These are phyloP conservation scores for Fusarium chuoi DNA, from an alignment of 2,329 filamentous ascomycete genomes.

Conservation along the genomic window DNA sequence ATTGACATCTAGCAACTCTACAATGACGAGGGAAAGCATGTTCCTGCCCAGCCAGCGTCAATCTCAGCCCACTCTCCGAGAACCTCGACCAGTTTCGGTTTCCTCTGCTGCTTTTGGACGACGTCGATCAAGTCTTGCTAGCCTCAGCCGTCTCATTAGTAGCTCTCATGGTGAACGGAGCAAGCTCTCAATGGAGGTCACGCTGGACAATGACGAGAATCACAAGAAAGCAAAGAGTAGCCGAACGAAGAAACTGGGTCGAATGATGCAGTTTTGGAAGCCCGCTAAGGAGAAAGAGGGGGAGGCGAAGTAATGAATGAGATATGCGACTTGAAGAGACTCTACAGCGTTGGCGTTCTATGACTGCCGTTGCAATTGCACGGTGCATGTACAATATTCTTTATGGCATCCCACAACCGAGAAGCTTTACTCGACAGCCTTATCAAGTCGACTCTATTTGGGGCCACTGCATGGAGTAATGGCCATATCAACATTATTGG, in stretches of 20 bases:
- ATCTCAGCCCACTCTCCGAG: constrained; percentile 59
- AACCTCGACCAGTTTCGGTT: constrained; percentile 71
- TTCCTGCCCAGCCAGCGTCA: constrained; percentile 58
- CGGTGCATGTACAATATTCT: constrained; percentile 52
- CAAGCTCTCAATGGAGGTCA: constrained; percentile 77
- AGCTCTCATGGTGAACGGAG: constrained; percentile 79
- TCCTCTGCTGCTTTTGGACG: constrained; percentile 72
- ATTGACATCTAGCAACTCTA: constrained; percentile 78
- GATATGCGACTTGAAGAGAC: constrained; percentile 8
- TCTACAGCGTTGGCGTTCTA: constrained; percentile 26
- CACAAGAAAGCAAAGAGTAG: constrained; percentile 66
- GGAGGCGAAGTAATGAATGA: constrained; percentile 39
- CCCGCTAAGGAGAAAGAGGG: constrained; percentile 61
- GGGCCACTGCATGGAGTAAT: neutral
- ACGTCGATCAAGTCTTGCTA: constrained; percentile 79
- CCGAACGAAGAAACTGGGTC: constrained; percentile 76
- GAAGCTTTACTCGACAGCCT: constrained; percentile 2
- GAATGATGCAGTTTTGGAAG: constrained; percentile 84
- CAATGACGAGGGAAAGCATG: constrained; percentile 76
- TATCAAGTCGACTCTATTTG: constrained; percentile 9
- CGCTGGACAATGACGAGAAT: constrained; percentile 64
- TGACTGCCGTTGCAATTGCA: constrained; percentile 48
- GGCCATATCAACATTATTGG: constrained; percentile 7
- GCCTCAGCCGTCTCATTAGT: constrained; percentile 79
- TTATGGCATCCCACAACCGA: constrained; percentile 37